Percentiles rank a stretch among this genome's conserved stretches.
Evolutionary conservation across 1,284 basidiomycete species (phyloP).

Genomic region (Mycosarcoma mackinlayi): DNA sequence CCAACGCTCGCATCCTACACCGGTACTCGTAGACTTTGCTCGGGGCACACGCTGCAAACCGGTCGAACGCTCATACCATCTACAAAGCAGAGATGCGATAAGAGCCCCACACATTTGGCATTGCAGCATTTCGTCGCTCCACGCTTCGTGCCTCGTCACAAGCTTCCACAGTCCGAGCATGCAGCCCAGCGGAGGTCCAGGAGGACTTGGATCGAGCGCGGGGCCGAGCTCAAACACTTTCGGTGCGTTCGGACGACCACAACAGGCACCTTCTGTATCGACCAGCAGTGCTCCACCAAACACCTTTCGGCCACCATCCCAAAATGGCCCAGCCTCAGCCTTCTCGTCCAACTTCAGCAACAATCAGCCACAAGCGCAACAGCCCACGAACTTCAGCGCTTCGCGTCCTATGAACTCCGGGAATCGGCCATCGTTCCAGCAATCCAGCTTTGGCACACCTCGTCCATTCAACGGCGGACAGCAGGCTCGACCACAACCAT

Average conservation of each 20-base stretch:
- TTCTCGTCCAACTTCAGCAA: slow-evolving; percentile 9
- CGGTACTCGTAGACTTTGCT: too few species aligned
- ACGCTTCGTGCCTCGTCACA: slow-evolving; percentile 3
- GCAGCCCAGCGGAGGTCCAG: slow-evolving; percentile 23
- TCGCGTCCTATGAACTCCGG: too few species aligned
- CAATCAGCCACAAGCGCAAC: slow-evolving; percentile 18
- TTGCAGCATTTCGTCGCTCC: neutral
- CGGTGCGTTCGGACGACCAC: slow-evolving; percentile 18
- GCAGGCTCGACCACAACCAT: slow-evolving; percentile 7
- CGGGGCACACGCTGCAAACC: too few species aligned
- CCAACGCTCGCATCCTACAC: neutral
- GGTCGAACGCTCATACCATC: too few species aligned
- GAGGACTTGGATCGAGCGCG: slow-evolving; percentile 2
- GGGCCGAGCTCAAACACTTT: slow-evolving; percentile 5
- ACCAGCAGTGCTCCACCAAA: slow-evolving; percentile 34
- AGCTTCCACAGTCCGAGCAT: slow-evolving; percentile 1
- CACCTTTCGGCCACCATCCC: slow-evolving; percentile 23
- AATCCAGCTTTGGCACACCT: slow-evolving; percentile 9
- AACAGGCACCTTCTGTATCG: slow-evolving; percentile 20
- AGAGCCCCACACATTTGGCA: neutral
- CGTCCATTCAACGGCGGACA: slow-evolving; percentile 16
- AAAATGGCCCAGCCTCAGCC: slow-evolving; percentile 8
- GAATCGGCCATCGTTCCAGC: too few species aligned
- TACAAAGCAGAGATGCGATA: slow-evolving; percentile 5
- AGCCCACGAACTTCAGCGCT: too few species aligned